Percentiles rank a stretch among this genome's conserved stretches.
phyloP scores from a whole-genome alignment of 2,329 filamentous ascomycete genomes.

The Neopestalotiopsis sp. region DNA sequence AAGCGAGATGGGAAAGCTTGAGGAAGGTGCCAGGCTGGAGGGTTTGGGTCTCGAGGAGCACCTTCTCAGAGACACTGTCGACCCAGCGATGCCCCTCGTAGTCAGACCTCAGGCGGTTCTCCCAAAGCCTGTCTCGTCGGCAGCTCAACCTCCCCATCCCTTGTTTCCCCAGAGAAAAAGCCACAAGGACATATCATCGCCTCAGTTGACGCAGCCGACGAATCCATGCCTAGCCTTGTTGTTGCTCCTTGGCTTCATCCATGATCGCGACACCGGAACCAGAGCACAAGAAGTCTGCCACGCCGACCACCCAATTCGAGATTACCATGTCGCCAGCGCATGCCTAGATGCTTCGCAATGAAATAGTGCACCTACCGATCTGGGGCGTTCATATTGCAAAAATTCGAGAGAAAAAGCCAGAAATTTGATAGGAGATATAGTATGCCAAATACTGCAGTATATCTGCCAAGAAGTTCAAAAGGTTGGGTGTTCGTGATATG shows the following conservation, averaged over 20 bases:
- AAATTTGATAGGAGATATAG: no score
- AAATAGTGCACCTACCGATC: constrained; percentile 14
- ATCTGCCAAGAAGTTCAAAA: no score
- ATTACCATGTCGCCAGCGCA: neutral
- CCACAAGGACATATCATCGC: neutral
- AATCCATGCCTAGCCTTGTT: neutral
- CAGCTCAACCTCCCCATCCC: neutral
- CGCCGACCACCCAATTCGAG: neutral
- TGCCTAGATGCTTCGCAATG: neutral
- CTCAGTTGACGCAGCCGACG: neutral
- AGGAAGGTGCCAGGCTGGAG: neutral
- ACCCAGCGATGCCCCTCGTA: neutral
- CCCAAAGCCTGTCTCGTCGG: neutral
- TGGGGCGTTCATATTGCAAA: constrained; percentile 18
- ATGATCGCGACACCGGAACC: neutral
- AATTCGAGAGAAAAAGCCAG: no score
- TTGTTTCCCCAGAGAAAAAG: neutral
- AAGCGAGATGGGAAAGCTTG: neutral
- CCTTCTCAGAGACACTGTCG: neutral
- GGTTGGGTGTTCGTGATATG: no score
- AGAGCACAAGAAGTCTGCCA: no score
- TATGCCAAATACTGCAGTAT: no score
- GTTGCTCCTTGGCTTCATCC: no score
- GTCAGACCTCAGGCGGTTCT: neutral
- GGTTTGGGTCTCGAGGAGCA: neutral